A percentile compares a stretch with the other conserved stretches of the same genome.
Conservation (phyloP, 1,284 basidiomycete species). For the Naganishia cerealis region DNA sequence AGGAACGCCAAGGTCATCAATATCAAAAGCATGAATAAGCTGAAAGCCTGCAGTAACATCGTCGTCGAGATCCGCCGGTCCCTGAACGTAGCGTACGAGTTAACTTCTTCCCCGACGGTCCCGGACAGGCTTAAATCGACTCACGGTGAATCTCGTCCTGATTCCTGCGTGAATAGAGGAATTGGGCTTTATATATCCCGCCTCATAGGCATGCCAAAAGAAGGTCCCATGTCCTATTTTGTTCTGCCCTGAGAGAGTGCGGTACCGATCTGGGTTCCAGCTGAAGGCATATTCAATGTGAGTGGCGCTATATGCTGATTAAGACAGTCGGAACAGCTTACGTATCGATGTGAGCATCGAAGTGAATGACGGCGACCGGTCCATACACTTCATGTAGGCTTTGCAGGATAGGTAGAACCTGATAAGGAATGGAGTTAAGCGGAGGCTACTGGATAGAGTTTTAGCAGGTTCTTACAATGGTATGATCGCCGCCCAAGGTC, state of each 20-base stretch:
- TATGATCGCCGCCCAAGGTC: constrained; percentile 56
- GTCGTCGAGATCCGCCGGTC: constrained; percentile 40
- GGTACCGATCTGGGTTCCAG: constrained; percentile 44
- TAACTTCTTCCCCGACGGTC: not conserved
- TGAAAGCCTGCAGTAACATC: constrained; percentile 48
- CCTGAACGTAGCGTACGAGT: not conserved
- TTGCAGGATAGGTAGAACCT: constrained; percentile 55
- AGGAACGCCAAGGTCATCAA: constrained; percentile 48
- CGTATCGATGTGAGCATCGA: constrained; percentile 58
- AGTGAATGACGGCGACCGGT: constrained; percentile 54
- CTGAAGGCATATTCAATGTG: constrained; percentile 35
- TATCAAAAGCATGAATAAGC: constrained; percentile 44
- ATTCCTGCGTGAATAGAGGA: constrained; percentile 59
- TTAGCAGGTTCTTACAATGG: constrained; percentile 40
- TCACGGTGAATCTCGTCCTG: constrained; percentile 34
- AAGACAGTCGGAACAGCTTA: constrained; percentile 30
- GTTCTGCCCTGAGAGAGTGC: constrained; percentile 39
- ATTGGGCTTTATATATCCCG: constrained; percentile 51
- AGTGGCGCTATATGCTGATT: not conserved
- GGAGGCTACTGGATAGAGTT: not conserved
- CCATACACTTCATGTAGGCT: constrained; percentile 52
- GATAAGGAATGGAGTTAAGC: not conserved
- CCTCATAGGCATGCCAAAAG: constrained; percentile 48
- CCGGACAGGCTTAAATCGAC: constrained; percentile 19
- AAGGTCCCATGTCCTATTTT: constrained; percentile 49